phyloP scores from a whole-genome alignment of 345 rosid species.

The Kandelia obovata region DNA sequence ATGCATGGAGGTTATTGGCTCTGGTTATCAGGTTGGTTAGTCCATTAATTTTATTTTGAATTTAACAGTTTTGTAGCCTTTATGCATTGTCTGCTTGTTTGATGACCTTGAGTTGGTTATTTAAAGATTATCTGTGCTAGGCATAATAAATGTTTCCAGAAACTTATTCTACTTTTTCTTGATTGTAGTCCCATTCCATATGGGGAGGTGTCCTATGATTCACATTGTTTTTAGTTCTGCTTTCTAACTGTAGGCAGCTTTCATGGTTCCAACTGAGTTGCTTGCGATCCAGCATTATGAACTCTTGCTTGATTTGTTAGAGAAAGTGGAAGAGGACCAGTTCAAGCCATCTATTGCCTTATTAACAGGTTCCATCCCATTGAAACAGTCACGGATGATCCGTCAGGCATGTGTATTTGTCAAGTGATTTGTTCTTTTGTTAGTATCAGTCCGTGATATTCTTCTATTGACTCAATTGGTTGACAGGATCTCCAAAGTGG shows the following conservation, averaged over 20 bases:
- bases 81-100: neutral
- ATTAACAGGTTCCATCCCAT: constrained; percentile 87
- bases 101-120: neutral
- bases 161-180: neutral
- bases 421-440: constrained; percentile 16
- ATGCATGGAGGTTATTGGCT: constrained; percentile 89
- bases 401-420: constrained; percentile 61
- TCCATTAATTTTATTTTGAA: neutral
- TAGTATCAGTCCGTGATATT: constrained; percentile 10
- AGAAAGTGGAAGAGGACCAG: constrained; percentile 49
- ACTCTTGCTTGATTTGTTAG: constrained; percentile 63
- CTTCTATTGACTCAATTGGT: constrained; percentile 21
- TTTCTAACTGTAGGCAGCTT: constrained; percentile 66
- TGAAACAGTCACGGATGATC: constrained; percentile 71
- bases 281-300: constrained; percentile 94
- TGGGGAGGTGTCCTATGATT: constrained; percentile 1
- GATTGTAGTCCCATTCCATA: neutral
- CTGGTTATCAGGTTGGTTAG: constrained; percentile 85
- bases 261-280: constrained; percentile 98
- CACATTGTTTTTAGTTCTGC: constrained; percentile 1
- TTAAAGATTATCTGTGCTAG: neutral
- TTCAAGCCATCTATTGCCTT: constrained; percentile 79
- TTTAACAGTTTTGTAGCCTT: neutral
- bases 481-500: constrained; percentile 80
- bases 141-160: neutral